A percentile compares a stretch with the other conserved stretches of the same genome.
phyloP scores from a whole-genome alignment of 306 rosid genomes.

The Herpetospermum pedunculosum region DNA sequence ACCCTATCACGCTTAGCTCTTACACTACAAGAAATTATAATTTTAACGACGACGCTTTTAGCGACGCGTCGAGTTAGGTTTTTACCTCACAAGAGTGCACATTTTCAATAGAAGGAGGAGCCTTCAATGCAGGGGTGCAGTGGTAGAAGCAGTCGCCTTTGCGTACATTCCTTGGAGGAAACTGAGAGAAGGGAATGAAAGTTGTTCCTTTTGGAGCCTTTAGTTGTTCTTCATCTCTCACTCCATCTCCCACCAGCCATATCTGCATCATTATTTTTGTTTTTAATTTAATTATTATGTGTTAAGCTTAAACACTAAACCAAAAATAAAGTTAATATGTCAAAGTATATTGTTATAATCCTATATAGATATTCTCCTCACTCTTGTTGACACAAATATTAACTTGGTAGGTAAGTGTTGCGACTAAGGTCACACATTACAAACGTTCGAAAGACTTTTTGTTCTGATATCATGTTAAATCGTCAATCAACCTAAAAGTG shows the following conservation, averaged over 20 bases:
- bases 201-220: slow-evolving; percentile 59
- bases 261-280: slow-evolving; percentile 20
- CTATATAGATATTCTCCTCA: too few species aligned
- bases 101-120: slow-evolving; percentile 41
- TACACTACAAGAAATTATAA: neutral
- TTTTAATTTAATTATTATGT: too few species aligned
- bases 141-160: slow-evolving; percentile 50
- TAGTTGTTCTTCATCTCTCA: slow-evolving; percentile 35
- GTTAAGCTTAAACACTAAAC: neutral
- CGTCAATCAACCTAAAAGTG: too few species aligned
- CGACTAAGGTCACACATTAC: too few species aligned
- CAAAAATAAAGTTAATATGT: too few species aligned
- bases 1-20: neutral
- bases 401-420: too few species aligned
- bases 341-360: too few species aligned
- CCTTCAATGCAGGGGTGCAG: slow-evolving; percentile 58
- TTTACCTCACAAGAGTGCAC: slow-evolving; percentile 74
- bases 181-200: slow-evolving; percentile 59
- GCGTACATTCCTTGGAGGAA: slow-evolving; percentile 53
- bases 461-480: too few species aligned
- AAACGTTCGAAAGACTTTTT: too few species aligned
- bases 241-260: slow-evolving; percentile 65
- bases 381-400: too few species aligned
- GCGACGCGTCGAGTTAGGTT: too few species aligned
- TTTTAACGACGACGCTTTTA: neutral